phyloP scores from a whole-genome alignment of 1,139 yeast species.

The Petasospora rhodanensis region DNA sequence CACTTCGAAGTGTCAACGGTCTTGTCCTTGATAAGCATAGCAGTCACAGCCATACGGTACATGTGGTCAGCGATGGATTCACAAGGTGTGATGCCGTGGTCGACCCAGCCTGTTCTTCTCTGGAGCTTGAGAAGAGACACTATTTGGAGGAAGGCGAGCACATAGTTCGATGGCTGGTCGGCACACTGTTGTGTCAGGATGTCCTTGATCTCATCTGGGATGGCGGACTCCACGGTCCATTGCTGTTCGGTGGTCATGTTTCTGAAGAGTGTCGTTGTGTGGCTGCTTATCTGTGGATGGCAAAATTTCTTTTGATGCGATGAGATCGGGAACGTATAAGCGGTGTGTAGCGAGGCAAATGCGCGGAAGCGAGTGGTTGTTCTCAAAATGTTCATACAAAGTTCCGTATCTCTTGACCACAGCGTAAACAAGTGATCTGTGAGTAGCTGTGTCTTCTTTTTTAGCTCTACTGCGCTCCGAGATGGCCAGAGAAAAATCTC shows the following conservation, averaged over 20 bases:
- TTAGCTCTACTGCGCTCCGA: too few species aligned
- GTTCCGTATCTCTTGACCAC: too few species aligned
- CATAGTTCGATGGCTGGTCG: conserved; percentile 37
- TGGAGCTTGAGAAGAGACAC: conserved; percentile 73
- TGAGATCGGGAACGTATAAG: too few species aligned
- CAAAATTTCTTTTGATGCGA: too few species aligned
- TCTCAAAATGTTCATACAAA: conserved; percentile 3
- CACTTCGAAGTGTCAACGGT: conserved; percentile 49
- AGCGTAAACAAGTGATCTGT: too few species aligned
- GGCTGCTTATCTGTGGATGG: too few species aligned
- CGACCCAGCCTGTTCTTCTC: conserved; percentile 92
- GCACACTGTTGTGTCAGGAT: conserved; percentile 30
- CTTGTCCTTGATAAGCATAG: conserved; percentile 64
- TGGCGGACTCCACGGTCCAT: conserved; percentile 59
- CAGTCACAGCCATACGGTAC: conserved; percentile 90
- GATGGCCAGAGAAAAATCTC: too few species aligned
- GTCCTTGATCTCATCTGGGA: conserved; percentile 48
- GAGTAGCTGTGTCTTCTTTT: too few species aligned
- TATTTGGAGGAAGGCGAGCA: conserved; percentile 71
- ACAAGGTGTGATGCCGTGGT: conserved; percentile 57
- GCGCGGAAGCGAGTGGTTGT: too few species aligned
- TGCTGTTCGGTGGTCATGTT: conserved; percentile 8
- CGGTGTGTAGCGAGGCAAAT: too few species aligned
- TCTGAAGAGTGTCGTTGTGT: too few species aligned
- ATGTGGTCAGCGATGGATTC: conserved; percentile 90